Evolutionary conservation across 768 basidiomycete genomes (phyloP), one percentile per base, ranked within the genome.

Genomic region (Trichaptum fuscoviolaceum): DNA sequence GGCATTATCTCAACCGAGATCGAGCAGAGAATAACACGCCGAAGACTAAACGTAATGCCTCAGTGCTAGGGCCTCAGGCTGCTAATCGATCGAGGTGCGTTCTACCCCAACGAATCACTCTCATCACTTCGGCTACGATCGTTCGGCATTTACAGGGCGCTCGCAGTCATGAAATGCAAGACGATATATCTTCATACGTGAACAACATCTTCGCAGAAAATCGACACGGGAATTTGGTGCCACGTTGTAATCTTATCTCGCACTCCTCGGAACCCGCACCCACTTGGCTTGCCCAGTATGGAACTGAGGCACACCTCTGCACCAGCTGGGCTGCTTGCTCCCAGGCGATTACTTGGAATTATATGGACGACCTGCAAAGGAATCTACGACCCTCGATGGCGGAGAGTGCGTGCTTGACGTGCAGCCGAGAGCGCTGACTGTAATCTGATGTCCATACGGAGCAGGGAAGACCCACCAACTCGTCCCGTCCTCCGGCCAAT

Each of bases 201-300:
- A 12, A 12, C 10, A 12, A 12, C 42, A 12, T 52, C 42, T 20
- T 15, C 15, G 42, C 42, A 52, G 42, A 52, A 52, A 52, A 15
- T 52, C 42, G 42, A 2, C 7, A 36, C 35, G 35, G 35, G 35
- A 36, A 36, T 15, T 52, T 4, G 42, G 10, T 52, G 42, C 42
- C 42, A 52, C 42, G 42, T 52, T 52, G 42, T 52, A 52, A 52
- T 52, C 42, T 52, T 52, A 52, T 52, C 42, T 52, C 42, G 42
- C 20, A 20, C 42, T 52, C 42, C 42, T 52, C 42, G 42, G 42
- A 52, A 52, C 12, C 42, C 42, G 42, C 3, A 5, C 42, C 42
- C 42, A 52, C 42, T 52, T 30, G 30, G 30, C 30, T 30, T 30
- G 30, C 30, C 30, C 4, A 3, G 4, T 30, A 3, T 30, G 30